A percentile compares a stretch with the other conserved stretches of the same genome.
Conservation (phyloP, 257 asterid species). For the Datura wrightii region DNA sequence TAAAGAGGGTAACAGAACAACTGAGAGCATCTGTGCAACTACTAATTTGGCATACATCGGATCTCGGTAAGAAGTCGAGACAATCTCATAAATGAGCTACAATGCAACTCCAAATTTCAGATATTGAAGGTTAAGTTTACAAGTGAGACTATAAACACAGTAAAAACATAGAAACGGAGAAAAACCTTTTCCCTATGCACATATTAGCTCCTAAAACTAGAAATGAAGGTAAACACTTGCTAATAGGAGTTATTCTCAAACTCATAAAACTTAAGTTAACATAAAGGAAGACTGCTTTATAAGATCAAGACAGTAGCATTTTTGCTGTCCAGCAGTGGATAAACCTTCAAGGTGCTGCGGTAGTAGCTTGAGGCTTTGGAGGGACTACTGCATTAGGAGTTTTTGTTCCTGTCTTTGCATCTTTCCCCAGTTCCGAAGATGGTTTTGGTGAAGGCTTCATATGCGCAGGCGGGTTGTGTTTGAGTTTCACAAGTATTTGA, state of each 20-base stretch:
- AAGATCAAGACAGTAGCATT: background rate
- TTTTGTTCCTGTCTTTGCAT: conserved; percentile 33
- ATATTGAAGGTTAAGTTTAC: background rate
- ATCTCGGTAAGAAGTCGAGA: background rate
- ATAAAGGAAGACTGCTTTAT: background rate
- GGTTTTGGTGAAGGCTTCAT: conserved; percentile 37
- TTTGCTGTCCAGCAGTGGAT: background rate
- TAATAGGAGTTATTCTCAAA: conserved; percentile 5
- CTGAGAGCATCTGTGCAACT: background rate
- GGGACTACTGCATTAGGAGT: conserved; percentile 22
- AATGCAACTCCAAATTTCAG: background rate
- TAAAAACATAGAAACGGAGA: background rate
- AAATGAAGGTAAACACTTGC: conserved; percentile 12
- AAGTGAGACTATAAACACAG: conserved; percentile 7
- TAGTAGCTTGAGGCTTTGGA: conserved; percentile 16
- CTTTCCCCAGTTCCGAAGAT: conserved; percentile 34
- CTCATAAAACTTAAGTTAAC: background rate
- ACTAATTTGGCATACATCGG: background rate
- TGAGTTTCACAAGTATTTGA: conserved; percentile 59
- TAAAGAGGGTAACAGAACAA: background rate
- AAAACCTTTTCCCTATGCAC: background rate
- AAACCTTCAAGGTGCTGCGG: background rate
- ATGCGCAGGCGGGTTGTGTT: conserved; percentile 54
- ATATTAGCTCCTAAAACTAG: conserved; percentile 25
- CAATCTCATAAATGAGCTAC: background rate